These are phyloP conservation scores for Pythium inflatum DNA, from an alignment of 352 stramenopile genomes.

Conservation along the genomic window DNA sequence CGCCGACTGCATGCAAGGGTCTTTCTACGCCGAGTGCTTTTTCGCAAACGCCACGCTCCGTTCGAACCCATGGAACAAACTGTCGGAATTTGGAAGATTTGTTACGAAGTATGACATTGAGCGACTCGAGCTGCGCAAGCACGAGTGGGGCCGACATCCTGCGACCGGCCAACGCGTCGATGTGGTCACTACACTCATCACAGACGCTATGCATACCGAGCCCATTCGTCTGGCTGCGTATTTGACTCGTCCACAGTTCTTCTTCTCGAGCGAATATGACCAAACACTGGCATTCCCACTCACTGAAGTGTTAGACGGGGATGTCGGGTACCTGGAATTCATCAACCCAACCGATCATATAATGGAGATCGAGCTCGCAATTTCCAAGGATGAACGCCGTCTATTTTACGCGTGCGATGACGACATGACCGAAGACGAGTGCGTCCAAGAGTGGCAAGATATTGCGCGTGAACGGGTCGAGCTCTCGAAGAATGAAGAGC, in stretches of 20 bases:
- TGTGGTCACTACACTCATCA: neutral
- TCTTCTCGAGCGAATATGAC: neutral
- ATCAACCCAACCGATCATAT: slow-evolving; percentile 55
- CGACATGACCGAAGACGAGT: slow-evolving; percentile 34
- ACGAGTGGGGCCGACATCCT: too few relatives aligned
- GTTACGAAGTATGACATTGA: slow-evolving; percentile 20
- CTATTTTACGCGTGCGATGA: slow-evolving; percentile 58
- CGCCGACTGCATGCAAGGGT: slow-evolving; percentile 7
- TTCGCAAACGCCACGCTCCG: neutral
- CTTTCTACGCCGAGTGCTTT: slow-evolving; percentile 30
- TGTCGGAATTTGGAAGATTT: slow-evolving; percentile 12
- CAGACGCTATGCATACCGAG: slow-evolving; percentile 7
- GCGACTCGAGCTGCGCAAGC: neutral
- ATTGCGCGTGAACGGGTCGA: slow-evolving; percentile 38
- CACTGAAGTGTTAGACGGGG: slow-evolving; percentile 44
- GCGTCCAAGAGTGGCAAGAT: slow-evolving; percentile 44
- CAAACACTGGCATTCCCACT: slow-evolving; percentile 35
- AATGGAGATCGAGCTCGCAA: slow-evolving; percentile 55
- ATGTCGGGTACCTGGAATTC: slow-evolving; percentile 38
- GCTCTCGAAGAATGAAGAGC: slow-evolving; percentile 20
- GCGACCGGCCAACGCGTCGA: too few relatives aligned
- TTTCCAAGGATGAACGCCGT: slow-evolving; percentile 37
- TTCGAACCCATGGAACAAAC: neutral
- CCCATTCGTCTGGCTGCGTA: slow-evolving; percentile 6
- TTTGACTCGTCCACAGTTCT: slow-evolving; percentile 38